These are phyloP conservation scores for Phytophthora macrochlamydospora DNA, from an alignment of 352 stramenopile genomes.

Conservation along the genomic window DNA sequence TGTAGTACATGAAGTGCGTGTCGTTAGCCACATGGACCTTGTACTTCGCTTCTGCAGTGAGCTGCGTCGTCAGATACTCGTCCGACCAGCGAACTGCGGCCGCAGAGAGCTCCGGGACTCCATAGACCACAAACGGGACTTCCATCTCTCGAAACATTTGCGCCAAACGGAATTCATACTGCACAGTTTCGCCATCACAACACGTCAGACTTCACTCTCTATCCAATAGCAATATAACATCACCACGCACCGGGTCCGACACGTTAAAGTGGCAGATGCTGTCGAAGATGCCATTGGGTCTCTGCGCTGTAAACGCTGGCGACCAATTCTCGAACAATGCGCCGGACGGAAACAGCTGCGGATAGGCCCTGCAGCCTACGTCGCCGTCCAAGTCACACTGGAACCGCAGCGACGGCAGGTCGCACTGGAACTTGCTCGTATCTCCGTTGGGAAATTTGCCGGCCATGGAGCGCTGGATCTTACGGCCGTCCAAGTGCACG, in stretches of 20 bases:
- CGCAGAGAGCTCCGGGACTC: conserved; percentile 84
- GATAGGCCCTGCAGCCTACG: conserved; percentile 59
- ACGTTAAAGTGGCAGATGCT: conserved; percentile 76
- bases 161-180: conserved; percentile 82
- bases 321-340: conserved; percentile 88
- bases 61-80: conserved; percentile 65
- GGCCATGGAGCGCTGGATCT: conserved; percentile 35
- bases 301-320: conserved; percentile 45
- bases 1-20: conserved; percentile 97
- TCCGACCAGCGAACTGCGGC: conserved; percentile 86
- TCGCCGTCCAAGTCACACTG: conserved; percentile 51
- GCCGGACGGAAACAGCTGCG: conserved; percentile 66
- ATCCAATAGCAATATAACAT: not conserved
- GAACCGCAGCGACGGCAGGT: conserved; percentile 63
- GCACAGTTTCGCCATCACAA: conserved; percentile 8
- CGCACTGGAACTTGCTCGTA: conserved; percentile 49
- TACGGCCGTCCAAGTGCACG: conserved; percentile 42
- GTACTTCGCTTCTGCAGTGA: conserved; percentile 43
- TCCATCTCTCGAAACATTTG: conserved; percentile 92
- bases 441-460: conserved; percentile 50
- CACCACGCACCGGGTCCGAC: conserved; percentile 45
- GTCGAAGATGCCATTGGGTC: conserved; percentile 46
- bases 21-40: conserved; percentile 77
- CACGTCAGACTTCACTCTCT: not conserved
- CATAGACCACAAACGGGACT: conserved; percentile 94